Percentiles rank a stretch among this genome's conserved stretches.
Evolutionary conservation across 768 basidiomycete species (phyloP).

Genomic region (Clitopilus passeckerianus): DNA sequence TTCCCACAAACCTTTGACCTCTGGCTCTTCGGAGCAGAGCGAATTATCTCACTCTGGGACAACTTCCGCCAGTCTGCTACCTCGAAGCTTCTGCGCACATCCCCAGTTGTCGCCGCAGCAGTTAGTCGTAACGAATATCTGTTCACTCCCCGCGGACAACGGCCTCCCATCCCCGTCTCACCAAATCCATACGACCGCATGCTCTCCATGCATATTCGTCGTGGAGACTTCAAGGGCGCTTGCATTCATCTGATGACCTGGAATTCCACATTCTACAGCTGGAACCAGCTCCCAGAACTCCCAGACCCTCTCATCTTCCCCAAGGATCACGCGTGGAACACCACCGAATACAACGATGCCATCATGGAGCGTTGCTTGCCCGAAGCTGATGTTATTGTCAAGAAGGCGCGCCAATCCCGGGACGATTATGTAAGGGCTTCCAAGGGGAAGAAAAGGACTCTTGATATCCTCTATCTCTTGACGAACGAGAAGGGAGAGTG

Average conservation of each 20-base stretch:
- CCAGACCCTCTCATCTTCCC: conserved; percentile 25
- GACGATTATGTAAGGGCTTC: conserved; percentile 15
- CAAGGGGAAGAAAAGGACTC: conserved; percentile 6
- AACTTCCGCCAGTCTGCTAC: conserved; percentile 25
- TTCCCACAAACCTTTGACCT: conserved; percentile 30
- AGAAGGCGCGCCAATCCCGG: conserved; percentile 14
- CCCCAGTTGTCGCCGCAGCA: conserved; percentile 29
- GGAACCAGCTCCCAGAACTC: conserved; percentile 28
- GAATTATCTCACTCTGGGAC: conserved; percentile 30
- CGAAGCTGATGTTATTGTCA: conserved; percentile 17
- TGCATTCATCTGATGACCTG: conserved; percentile 25
- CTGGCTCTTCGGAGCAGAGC: conserved; percentile 25
- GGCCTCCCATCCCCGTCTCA: conserved; percentile 19
- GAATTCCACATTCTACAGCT: conserved; percentile 28
- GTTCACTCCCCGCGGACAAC: conserved; percentile 24
- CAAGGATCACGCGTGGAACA: conserved; percentile 13
- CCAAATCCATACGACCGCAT: conserved; percentile 29
- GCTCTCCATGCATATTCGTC: conserved; percentile 32
- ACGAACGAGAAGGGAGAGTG: conserved; percentile 31
- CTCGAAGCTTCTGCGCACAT: conserved; percentile 24
- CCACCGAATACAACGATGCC: conserved; percentile 15
- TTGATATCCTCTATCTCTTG: conserved; percentile 30
- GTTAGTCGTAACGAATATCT: conserved; percentile 31
- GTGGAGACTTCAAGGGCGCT: conserved; percentile 31
- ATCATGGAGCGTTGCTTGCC: conserved; percentile 30